A percentile compares a stretch with the other conserved stretches of the same genome.
Evolutionary conservation across 441 rosid species (phyloP).

Genomic region (Gossypium davidsonii): DNA sequence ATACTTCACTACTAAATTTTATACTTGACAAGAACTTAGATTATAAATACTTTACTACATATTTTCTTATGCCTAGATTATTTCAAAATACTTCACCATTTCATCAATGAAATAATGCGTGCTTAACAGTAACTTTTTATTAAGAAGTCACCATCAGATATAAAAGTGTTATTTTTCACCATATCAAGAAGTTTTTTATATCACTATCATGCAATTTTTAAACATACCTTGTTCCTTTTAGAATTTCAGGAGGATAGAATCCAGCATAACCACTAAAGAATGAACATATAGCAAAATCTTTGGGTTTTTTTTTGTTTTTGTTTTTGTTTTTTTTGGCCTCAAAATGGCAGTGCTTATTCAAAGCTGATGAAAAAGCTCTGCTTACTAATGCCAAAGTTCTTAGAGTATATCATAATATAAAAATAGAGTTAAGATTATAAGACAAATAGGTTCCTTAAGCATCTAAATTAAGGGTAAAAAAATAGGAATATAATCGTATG

Average conservation of each 20-base stretch:
- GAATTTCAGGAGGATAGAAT: too few relatives aligned
- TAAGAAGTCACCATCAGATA: not conserved
- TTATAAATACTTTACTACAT: too few relatives aligned
- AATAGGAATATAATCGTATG: not conserved
- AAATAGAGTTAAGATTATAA: not conserved
- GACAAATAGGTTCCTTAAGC: not conserved
- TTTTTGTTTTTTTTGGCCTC: not conserved
- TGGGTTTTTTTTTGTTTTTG: too few relatives aligned
- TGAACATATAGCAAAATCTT: not conserved
- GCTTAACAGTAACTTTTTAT: not conserved
- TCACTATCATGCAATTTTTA: not conserved
- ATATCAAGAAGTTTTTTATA: not conserved
- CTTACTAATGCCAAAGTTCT: not conserved
- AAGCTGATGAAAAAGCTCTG: not conserved
- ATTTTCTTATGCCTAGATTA: too few relatives aligned
- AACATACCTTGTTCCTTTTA: too few relatives aligned
- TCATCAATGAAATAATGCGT: not conserved
- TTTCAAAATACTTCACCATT: too few relatives aligned
- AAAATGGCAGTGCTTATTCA: not conserved
- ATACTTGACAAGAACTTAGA: not conserved
- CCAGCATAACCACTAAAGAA: not conserved
- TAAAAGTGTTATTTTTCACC: not conserved
- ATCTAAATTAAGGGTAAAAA: not conserved
- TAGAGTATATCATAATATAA: not conserved
- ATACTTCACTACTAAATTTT: not conserved